These are phyloP conservation scores for Suillus bovinus DNA, from an alignment of 768 basidiomycete species.

Conservation along the genomic window DNA sequence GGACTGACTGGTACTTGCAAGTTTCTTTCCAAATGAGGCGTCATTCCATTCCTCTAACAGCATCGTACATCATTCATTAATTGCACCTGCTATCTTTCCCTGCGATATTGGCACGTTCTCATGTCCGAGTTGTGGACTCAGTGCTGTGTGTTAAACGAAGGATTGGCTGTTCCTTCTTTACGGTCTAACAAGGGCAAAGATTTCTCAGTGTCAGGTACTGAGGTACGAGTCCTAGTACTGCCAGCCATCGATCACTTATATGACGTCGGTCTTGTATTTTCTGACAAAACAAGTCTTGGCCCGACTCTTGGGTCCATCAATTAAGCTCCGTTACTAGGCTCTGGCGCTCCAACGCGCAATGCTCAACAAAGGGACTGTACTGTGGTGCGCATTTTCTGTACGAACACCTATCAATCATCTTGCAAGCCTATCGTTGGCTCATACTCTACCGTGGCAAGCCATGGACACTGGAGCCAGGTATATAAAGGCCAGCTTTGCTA, in stretches of 20 bases:
- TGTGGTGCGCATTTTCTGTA: neutral
- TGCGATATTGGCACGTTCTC: neutral
- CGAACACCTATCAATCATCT: neutral
- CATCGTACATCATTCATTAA: neutral
- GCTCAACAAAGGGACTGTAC: no score
- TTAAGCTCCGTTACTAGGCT: neutral
- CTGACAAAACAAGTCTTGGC: neutral
- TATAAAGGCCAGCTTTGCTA: no score
- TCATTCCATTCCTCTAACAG: no score
- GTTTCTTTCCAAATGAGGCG: no score
- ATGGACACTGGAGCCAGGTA: no score
- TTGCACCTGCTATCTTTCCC: neutral
- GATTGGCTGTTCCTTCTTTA: neutral
- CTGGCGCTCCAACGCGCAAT: neutral
- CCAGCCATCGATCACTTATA: neutral
- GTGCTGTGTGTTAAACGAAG: neutral
- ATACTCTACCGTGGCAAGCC: neutral
- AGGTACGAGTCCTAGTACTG: no score
- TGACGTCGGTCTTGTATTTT: neutral
- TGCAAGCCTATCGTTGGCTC: neutral
- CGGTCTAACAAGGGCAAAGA: neutral
- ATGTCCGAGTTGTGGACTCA: neutral
- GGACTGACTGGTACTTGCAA: neutral
- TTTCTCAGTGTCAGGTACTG: neutral
- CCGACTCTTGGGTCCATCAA: neutral